Evolutionary conservation across 1,284 basidiomycete species (phyloP).

Genomic region (Boletus holoroseus): DNA sequence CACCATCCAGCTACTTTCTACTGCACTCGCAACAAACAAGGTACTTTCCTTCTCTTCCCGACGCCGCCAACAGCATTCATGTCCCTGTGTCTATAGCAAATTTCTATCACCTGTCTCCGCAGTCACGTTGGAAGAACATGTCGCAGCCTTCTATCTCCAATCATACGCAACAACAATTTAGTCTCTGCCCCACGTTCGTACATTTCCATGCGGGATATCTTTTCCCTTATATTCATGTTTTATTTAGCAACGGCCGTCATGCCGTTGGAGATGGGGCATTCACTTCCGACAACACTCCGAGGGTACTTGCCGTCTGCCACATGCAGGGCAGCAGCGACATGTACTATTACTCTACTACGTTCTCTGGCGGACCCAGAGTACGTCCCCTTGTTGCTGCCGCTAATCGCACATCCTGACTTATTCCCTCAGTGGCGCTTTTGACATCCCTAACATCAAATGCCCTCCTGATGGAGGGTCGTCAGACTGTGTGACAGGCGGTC

Average conservation of each 20-base stretch:
- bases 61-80: not conserved
- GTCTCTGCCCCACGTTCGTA: constrained; percentile 78
- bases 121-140: constrained; percentile 79
- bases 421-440: constrained; percentile 77
- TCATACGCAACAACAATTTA: constrained; percentile 72
- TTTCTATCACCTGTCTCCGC: constrained; percentile 9
- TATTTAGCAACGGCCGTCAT: constrained; percentile 80
- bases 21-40: constrained; percentile 8
- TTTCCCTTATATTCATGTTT: constrained; percentile 3
- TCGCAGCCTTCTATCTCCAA: constrained; percentile 63
- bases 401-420: constrained; percentile 7
- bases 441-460: constrained; percentile 81
- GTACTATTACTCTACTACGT: constrained; percentile 84
- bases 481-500: constrained; percentile 85
- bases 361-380: constrained; percentile 83
- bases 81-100: not conserved
- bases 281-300: constrained; percentile 70
- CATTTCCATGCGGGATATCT: constrained; percentile 28
- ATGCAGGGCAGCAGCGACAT: constrained; percentile 71
- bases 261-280: constrained; percentile 91
- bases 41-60: not conserved
- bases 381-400: constrained; percentile 27
- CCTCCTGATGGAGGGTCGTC: constrained; percentile 88
- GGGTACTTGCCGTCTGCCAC: constrained; percentile 77
- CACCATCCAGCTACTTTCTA: constrained; percentile 7